phyloP scores from a whole-genome alignment of 1,284 basidiomycete species.

The Lentinus polychrous region DNA sequence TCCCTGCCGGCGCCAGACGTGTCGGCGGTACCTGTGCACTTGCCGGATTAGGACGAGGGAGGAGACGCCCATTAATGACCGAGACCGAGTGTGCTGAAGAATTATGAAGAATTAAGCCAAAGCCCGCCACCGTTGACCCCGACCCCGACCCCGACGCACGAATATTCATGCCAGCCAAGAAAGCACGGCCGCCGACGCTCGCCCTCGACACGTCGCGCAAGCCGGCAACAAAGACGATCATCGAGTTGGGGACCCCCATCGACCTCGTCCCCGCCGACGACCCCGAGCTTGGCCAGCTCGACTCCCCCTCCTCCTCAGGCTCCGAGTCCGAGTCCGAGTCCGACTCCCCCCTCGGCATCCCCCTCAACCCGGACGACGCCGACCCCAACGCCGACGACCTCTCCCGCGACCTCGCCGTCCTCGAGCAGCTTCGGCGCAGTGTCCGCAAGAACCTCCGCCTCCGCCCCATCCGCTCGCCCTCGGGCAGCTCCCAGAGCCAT shows the following conservation, averaged over 20 bases:
- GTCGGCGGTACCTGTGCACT: too few species aligned
- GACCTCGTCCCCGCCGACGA: slow-evolving; percentile 18
- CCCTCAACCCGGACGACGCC: slow-evolving; percentile 20
- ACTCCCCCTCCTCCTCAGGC: slow-evolving; percentile 28
- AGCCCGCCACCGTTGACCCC: too few species aligned
- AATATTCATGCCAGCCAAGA: slow-evolving; percentile 17
- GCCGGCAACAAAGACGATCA: slow-evolving; percentile 25
- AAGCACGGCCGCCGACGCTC: slow-evolving; percentile 31
- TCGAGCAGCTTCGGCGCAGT: slow-evolving; percentile 59
- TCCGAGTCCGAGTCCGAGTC: slow-evolving; percentile 26
- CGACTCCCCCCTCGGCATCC: slow-evolving; percentile 15
- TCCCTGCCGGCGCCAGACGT: too few species aligned
- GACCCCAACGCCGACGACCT: slow-evolving; percentile 42
- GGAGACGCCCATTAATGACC: too few species aligned
- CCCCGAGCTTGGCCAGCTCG: slow-evolving; percentile 21
- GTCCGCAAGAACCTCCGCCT: slow-evolving; percentile 70
- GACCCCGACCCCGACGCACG: too few species aligned
- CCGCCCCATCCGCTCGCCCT: slow-evolving; percentile 56
- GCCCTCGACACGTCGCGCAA: slow-evolving; percentile 26
- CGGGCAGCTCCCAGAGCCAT: slow-evolving; percentile 16
- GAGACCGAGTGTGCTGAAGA: too few species aligned
- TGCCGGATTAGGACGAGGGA: too few species aligned
- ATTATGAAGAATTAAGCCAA: too few species aligned
- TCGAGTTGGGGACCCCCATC: slow-evolving; percentile 30
- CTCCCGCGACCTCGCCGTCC: slow-evolving; percentile 54